These are phyloP conservation scores for Rhazya stricta DNA, from an alignment of 257 asterid species.

Conservation along the genomic window DNA sequence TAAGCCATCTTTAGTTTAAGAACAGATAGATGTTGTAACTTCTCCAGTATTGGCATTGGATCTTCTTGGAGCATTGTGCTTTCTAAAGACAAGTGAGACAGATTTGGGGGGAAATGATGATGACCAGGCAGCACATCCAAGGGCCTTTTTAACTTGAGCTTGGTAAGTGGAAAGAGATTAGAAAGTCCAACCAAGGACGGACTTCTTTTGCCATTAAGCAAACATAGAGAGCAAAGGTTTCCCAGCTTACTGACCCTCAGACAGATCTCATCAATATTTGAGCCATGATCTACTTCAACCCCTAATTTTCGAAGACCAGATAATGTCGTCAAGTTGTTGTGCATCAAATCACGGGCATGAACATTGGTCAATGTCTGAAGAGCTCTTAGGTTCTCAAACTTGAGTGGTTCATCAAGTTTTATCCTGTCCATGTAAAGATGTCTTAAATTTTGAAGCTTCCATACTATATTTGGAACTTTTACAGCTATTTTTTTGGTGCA, in stretches of 20 bases:
- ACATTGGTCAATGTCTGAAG: slow-evolving; percentile 8
- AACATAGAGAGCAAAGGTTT: slow-evolving; percentile 5
- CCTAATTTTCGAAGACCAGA: slow-evolving; percentile 1
- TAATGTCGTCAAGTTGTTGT: background rate
- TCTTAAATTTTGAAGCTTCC: slow-evolving; percentile 9
- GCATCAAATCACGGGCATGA: slow-evolving; percentile 1
- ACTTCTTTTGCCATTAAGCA: background rate
- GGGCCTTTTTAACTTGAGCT: background rate
- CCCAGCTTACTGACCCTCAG: background rate
- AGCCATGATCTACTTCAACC: slow-evolving; percentile 1
- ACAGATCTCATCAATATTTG: slow-evolving; percentile 5
- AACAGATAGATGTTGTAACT: slow-evolving; percentile 1
- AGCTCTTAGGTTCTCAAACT: background rate
- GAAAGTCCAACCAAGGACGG: background rate
- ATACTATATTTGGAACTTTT: slow-evolving; percentile 1
- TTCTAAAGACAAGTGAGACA: background rate
- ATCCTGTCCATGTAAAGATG: background rate
- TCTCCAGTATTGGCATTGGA: slow-evolving; percentile 11
- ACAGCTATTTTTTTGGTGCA: background rate
- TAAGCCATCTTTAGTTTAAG: slow-evolving; percentile 10
- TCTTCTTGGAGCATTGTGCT: slow-evolving; percentile 4
- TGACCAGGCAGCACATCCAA: background rate
- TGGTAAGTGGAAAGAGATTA: background rate
- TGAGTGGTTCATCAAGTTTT: background rate
- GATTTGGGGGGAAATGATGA: slow-evolving; percentile 7